Percentiles rank a stretch among this genome's conserved stretches.
phyloP scores from a whole-genome alignment of 2,329 filamentous ascomycete genomes.

The Colletotrichum abscissum region DNA sequence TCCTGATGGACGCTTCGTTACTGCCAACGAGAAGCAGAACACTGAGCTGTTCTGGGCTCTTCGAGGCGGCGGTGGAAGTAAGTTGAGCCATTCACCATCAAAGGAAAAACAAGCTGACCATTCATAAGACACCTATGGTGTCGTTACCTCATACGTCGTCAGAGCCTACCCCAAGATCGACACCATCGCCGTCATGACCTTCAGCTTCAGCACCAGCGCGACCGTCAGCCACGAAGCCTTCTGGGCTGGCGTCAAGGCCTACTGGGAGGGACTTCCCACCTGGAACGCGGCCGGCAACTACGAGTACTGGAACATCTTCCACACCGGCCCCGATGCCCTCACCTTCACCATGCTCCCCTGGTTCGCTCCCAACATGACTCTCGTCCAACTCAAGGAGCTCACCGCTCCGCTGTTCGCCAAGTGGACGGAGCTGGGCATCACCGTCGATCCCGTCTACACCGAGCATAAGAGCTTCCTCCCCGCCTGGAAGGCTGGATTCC shows the following conservation, averaged over 20 bases:
- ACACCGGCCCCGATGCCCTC: slow-evolving; percentile 39
- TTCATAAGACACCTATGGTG: slow-evolving; percentile 66
- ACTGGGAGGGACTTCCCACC: slow-evolving; percentile 39
- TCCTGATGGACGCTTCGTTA: slow-evolving; percentile 53
- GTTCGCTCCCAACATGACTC: slow-evolving; percentile 42
- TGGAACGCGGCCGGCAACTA: slow-evolving; percentile 39
- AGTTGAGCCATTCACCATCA: not conserved
- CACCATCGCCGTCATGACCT: slow-evolving; percentile 53
- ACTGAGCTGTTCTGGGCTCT: slow-evolving; percentile 62
- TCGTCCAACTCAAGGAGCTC: slow-evolving; percentile 49
- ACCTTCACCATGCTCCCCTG: slow-evolving; percentile 44
- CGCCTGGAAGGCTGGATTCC: slow-evolving; percentile 41
- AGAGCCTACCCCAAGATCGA: slow-evolving; percentile 57
- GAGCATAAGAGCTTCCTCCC: slow-evolving; percentile 41
- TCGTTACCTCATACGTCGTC: slow-evolving; percentile 66
- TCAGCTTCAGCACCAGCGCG: slow-evolving; percentile 48
- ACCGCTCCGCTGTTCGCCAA: slow-evolving; percentile 46
- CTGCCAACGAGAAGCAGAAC: slow-evolving; percentile 51
- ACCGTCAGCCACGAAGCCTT: slow-evolving; percentile 38
- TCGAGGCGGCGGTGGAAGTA: slow-evolving; percentile 53
- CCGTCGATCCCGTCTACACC: slow-evolving; percentile 39
- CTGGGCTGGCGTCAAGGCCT: slow-evolving; percentile 42
- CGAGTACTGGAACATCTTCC: slow-evolving; percentile 41
- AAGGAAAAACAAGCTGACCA: slow-evolving; percentile 39
- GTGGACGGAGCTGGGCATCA: slow-evolving; percentile 45